Percentiles rank a stretch among this genome's conserved stretches.
Evolutionary conservation across 1,284 basidiomycete genomes (phyloP).

Genomic region (Ganoderma sinense): DNA sequence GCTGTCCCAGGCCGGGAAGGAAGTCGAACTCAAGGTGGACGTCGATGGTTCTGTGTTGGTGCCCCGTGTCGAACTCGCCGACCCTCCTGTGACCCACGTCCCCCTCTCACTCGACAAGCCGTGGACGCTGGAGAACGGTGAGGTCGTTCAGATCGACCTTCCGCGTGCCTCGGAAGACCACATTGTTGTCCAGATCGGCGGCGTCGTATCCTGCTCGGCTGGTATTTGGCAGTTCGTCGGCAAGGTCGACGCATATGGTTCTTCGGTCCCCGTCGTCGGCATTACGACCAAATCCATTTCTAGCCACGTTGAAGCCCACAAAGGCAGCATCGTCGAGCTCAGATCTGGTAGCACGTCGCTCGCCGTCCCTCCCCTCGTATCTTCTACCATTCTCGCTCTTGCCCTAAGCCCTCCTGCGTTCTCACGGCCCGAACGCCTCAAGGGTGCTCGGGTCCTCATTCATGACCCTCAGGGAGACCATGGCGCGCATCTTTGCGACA

Average conservation of each 20-base stretch:
- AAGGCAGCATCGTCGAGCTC: constrained; percentile 9
- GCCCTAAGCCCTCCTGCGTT: constrained; percentile 19
- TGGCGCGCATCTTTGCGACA: constrained; percentile 11
- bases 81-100: neutral
- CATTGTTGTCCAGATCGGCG: constrained; percentile 18
- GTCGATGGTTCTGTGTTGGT: constrained; percentile 15
- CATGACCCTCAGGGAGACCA: constrained; percentile 14
- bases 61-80: constrained; percentile 20
- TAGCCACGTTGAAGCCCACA: constrained; percentile 21
- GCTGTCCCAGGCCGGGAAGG: neutral
- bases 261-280: constrained; percentile 18
- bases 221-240: constrained; percentile 25
- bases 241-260: neutral
- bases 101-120: constrained; percentile 14
- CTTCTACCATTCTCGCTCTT: constrained; percentile 14
- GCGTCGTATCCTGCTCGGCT: constrained; percentile 9
- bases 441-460: constrained; percentile 14
- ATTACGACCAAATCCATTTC: constrained; percentile 15
- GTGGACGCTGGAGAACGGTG: constrained; percentile 19
- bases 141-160: constrained; percentile 8
- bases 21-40: constrained; percentile 21
- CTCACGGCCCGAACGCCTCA: constrained; percentile 23
- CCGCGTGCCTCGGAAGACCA: constrained; percentile 17
- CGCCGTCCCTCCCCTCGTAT: neutral
- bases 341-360: neutral